A percentile compares a stretch with the other conserved stretches of the same genome.
Evolutionary conservation across 805 yeast genomes (phyloP).

Genomic region (Hanseniaspora thailandica): DNA sequence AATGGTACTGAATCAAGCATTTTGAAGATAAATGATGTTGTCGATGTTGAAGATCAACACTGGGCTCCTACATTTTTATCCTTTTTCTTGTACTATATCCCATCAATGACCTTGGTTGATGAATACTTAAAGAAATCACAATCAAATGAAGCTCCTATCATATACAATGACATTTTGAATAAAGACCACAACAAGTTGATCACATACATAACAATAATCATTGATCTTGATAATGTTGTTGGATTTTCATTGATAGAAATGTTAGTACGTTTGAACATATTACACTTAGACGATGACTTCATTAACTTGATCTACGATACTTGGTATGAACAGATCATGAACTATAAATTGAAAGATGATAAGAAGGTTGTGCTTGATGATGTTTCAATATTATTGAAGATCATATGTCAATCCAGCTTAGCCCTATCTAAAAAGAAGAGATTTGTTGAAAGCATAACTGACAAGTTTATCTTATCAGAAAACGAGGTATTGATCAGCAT

Average conservation of each 20-base stretch:
- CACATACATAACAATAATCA: conserved; percentile 1
- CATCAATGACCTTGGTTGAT: conserved; percentile 33
- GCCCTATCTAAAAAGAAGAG: neutral
- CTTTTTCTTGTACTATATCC: conserved; percentile 50
- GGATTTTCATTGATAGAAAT: conserved; percentile 10
- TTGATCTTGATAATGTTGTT: conserved; percentile 5
- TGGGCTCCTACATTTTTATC: conserved; percentile 9
- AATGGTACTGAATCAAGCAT: conserved; percentile 9
- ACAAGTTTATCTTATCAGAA: neutral
- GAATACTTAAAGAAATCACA: conserved; percentile 33
- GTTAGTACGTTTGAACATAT: neutral
- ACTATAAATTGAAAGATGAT: neutral
- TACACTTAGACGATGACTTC: conserved; percentile 1
- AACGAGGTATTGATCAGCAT: neutral
- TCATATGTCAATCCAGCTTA: neutral
- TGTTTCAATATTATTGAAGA: neutral
- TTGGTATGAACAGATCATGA: neutral
- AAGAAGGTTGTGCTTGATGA: neutral
- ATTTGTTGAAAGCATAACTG: neutral
- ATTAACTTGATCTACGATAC: conserved; percentile 5
- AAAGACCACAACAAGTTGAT: conserved; percentile 2
- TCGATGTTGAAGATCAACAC: neutral
- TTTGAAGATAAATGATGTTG: neutral
- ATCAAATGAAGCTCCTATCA: neutral
- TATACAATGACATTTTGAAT: conserved; percentile 1